Conservation (phyloP, 2,329 filamentous ascomycete genomes). For the Trichophyton simii region DNA sequence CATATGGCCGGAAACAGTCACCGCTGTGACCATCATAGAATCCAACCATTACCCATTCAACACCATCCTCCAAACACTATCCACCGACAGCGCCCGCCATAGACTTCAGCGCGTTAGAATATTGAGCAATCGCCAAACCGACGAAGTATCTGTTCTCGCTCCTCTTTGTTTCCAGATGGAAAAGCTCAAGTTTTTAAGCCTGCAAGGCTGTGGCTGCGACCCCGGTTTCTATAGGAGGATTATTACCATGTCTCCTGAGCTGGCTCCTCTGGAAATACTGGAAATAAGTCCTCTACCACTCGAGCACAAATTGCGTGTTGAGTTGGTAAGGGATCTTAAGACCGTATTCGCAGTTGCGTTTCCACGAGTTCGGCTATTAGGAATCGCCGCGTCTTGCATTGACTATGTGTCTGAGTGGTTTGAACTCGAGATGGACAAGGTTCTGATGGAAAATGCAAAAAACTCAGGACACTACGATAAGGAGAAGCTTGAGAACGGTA, state of each 20-base stretch:
- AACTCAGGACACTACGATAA: conserved; percentile 7
- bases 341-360: not conserved
- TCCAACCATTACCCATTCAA: not conserved
- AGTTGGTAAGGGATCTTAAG: not conserved
- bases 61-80: not conserved
- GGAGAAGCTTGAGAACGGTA: conserved; percentile 9
- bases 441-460: conserved; percentile 16
- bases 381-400: conserved; percentile 19
- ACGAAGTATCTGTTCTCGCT: not conserved
- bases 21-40: conserved; percentile 1
- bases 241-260: not conserved
- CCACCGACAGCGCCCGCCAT: not conserved
- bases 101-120: conserved; percentile 6
- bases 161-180: conserved; percentile 14
- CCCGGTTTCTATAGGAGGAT: conserved; percentile 15
- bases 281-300: conserved; percentile 16
- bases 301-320: not conserved
- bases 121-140: conserved; percentile 15
- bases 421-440: conserved; percentile 20
- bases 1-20: conserved; percentile 16
- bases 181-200: conserved; percentile 19
- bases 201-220: conserved; percentile 20
- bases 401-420: conserved; percentile 7
- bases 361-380: conserved; percentile 18
- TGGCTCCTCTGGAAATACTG: conserved; percentile 17